Evolutionary conservation across 2,329 filamentous ascomycete genomes (phyloP).

Genomic region (Apiospora rasikravindrae): DNA sequence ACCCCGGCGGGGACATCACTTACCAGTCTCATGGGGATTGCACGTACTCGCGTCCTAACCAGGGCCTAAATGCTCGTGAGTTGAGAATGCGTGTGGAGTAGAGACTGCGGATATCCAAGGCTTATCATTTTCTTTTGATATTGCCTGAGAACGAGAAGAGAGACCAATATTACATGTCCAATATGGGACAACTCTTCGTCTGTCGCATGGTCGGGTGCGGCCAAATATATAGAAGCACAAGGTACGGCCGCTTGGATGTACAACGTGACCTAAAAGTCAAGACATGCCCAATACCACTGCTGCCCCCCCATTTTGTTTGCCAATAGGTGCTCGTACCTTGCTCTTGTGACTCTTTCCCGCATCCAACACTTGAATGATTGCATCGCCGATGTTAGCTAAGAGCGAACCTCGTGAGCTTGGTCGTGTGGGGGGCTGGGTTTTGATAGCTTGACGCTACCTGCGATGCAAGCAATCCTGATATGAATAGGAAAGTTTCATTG

Average conservation of each 20-base stretch:
- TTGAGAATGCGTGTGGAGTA: background rate
- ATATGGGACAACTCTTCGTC: background rate
- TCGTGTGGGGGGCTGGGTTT: background rate
- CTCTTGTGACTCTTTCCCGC: constrained; percentile 6
- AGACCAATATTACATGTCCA: background rate
- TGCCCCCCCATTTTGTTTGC: background rate
- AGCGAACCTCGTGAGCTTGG: background rate
- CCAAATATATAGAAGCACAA: constrained; percentile 14
- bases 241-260: background rate
- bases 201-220: background rate
- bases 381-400: constrained; percentile 3
- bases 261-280: constrained; percentile 9
- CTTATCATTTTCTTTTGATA: background rate
- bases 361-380: background rate
- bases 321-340: background rate
- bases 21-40: background rate
- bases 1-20: background rate
- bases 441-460: background rate
- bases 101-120: background rate
- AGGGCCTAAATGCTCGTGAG: background rate
- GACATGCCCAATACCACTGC: background rate
- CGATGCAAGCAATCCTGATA: background rate
- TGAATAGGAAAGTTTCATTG: background rate
- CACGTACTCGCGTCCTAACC: background rate
- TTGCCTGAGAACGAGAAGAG: background rate